These are phyloP conservation scores for Cladosporium oxysporum DNA, from an alignment of 2,329 filamentous ascomycete species.

Conservation along the genomic window DNA sequence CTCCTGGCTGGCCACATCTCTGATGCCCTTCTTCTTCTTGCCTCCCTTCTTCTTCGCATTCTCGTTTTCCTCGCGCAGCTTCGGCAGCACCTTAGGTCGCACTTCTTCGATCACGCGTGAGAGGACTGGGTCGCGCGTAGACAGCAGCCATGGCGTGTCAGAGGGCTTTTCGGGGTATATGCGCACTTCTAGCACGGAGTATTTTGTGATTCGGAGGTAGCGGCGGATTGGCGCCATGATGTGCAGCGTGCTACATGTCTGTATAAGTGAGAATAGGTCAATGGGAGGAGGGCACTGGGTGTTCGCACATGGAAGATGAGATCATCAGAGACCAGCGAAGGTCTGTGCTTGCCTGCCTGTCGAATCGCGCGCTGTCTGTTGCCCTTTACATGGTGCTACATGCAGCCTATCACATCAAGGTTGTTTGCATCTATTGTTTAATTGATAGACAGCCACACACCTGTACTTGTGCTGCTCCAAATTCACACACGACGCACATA, in stretches of 20 bases:
- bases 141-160: constrained; percentile 80
- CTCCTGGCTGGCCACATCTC: constrained; percentile 84
- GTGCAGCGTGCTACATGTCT: constrained; percentile 12
- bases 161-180: constrained; percentile 93
- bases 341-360: not conserved
- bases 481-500: not conserved
- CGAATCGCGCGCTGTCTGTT: not conserved
- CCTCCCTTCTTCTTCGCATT: constrained; percentile 60
- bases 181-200: constrained; percentile 92
- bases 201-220: constrained; percentile 88
- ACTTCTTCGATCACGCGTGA: constrained; percentile 82
- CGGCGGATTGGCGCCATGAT: constrained; percentile 83
- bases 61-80: constrained; percentile 81
- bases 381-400: not conserved
- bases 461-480: not conserved
- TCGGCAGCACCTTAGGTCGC: constrained; percentile 82
- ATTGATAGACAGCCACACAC: not conserved
- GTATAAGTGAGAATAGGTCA: not conserved
- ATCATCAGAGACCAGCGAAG: not conserved
- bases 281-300: not conserved
- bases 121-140: constrained; percentile 72
- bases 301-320: constrained; percentile 8
- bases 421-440: not conserved
- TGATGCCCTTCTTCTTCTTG: constrained; percentile 72
- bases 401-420: not conserved